Evolutionary conservation across 2,329 filamentous ascomycete species (phyloP), one percentile per base, ranked within the genome.

Genomic region (Elsinoe ampelina): DNA sequence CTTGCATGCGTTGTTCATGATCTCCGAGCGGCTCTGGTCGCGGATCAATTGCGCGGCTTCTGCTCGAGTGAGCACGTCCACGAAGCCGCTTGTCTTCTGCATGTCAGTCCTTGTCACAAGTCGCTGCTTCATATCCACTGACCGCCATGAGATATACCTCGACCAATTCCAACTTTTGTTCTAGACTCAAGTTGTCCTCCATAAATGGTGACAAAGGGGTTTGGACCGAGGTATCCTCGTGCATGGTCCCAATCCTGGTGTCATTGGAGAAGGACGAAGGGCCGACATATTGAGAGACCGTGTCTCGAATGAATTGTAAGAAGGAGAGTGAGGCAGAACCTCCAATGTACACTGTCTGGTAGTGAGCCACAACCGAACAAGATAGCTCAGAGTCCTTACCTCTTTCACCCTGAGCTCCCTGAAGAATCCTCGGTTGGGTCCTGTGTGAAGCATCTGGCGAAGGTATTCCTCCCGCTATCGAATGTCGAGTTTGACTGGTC

Each of bases 291-390:
- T 75, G 74, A 8, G 73, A 73, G 60, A 76, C 63, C 2, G 71
- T 72, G 11, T 75, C 70, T 12, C 77, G 72, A 12, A 80, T 69
- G 35, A 80, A 72, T 57, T 81, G 77, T 1, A 82, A 66, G 58
- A 82, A 82, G 0, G 80, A 81, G 12, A 83, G 67, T 0, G 77
- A 75, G 1, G 77, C 76, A 8, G 74, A 75, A n/a, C 73, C 70
- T n/a, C 76, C 73, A 48, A 78, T 70, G 51, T 75, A 79, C 0
- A 79, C 74, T 78, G 41, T 15, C 7, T 35, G 2, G 4, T n/a
- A 15, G 5, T 48, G 1, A 30, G 57, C 1, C 2, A 6, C 5
- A 17, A 7, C 30, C 12, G 13, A 1, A 13, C 5, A 17, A 2
- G 8, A n/a, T 11, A 1, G 13, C 12, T 13, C 19, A 10, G n/a